Evolutionary conservation across 495 filamentous ascomycete species (phyloP), one percentile per base, ranked within the genome.

Genomic region (Durotheca rogersii): DNA sequence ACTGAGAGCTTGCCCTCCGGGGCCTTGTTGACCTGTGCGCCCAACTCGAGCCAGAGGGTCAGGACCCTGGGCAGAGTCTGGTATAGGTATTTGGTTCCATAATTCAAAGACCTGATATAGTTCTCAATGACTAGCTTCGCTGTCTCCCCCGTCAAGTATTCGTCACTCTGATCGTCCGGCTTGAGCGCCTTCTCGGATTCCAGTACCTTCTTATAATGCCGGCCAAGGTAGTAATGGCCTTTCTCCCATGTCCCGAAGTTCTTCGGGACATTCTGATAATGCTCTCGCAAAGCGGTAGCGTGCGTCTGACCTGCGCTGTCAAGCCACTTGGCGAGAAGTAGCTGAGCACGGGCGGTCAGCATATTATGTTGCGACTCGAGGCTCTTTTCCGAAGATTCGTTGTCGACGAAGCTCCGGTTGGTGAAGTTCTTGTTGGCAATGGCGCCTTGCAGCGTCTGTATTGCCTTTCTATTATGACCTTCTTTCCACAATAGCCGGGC

Each of bases 301-400:
- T 90, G 85, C 1, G 89, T 95, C 64, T 96, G 90, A 10, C 94
- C 93, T 12, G 93, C 87, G 47, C 78, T 81, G 61, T 97, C 93
- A 10, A 95, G 81, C 93, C 93, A 98, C 68, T 95, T 96, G n/a
- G 93, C 93, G 29, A 95, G 75, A 46, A 96, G 74, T 10, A 97
- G 72, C 56, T 93, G 83, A 9, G 90, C 90, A 72, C 76, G 75
- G 3, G 81, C 82, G 12, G 73, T 73, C 31, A 84, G 61, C 19
- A 83, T 64, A 49, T 79, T 83, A 43, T 75, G 73, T 38, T 81
- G 72, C 0, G 65, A 49, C 25, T 74, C 70, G n/a, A 59, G 54
- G 17, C 63, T 67, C 34, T 70, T 75, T 37, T 66, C 70, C 5
- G 71, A 71, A 2, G 68, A 66, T 53, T 75, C 72, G 12, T 77